Evolutionary conservation across 768 basidiomycete genomes (phyloP).

Genomic region (Xerocomellus amylosporus): DNA sequence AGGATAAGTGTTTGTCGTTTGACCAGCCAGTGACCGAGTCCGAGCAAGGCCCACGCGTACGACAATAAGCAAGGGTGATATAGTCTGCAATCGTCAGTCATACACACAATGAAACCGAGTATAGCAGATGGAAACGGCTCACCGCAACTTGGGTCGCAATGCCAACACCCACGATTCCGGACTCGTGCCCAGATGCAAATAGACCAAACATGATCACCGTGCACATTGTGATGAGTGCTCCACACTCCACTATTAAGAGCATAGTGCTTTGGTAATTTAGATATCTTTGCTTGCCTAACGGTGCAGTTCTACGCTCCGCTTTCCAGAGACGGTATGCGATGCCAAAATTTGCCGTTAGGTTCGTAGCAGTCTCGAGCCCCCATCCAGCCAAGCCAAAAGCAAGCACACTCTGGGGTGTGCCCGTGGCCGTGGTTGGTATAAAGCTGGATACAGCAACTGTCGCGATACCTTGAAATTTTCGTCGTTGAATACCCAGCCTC

Average conservation of each 20-base stretch:
- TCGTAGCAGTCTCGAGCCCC: constrained; percentile 18
- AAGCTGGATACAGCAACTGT: constrained; percentile 19
- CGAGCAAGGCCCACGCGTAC: constrained; percentile 15
- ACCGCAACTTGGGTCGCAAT: constrained; percentile 21
- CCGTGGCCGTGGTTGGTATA: constrained; percentile 7
- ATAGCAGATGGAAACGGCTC: background rate
- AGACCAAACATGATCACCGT: constrained; percentile 20
- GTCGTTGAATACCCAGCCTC: background rate
- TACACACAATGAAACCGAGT: background rate
- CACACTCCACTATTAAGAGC: constrained; percentile 20
- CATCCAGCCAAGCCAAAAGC: constrained; percentile 15
- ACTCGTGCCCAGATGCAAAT: constrained; percentile 9
- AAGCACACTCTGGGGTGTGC: background rate
- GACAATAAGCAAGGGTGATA: constrained; percentile 19
- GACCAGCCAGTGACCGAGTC: background rate
- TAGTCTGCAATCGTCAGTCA: constrained; percentile 9
- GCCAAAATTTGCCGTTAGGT: constrained; percentile 15
- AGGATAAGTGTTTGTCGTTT: background rate
- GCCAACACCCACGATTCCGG: constrained; percentile 14
- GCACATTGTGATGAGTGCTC: constrained; percentile 19
- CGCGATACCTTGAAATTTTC: constrained; percentile 7
- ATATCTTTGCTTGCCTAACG: constrained; percentile 3
- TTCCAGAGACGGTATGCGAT: constrained; percentile 21
- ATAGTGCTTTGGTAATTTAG: constrained; percentile 12
- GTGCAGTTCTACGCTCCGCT: background rate